Evolutionary conservation across 805 yeast genomes (phyloP), one percentile per base, ranked within the genome.

Genomic region (Candida boleticola): DNA sequence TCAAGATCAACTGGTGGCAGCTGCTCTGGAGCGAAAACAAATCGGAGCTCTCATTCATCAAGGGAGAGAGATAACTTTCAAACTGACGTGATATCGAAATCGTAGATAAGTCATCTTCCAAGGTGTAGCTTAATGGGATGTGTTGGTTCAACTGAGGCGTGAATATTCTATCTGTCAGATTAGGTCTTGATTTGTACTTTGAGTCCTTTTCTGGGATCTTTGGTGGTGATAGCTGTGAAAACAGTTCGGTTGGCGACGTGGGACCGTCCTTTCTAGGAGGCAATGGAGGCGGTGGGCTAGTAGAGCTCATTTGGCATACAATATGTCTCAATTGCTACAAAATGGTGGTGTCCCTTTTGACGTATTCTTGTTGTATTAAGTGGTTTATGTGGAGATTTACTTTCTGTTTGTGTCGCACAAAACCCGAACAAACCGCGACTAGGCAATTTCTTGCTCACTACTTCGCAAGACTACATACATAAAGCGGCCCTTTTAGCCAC

Each of bases 1-100:
- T 29, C 5, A 18, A 16, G 3, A 38, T 21, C 6, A 38, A 17
- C 10, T 6, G 27, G 35, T n/a, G 22, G 18, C 6, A 20, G 26
- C 31, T 30, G 34, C 27, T 30, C n/a, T 18, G 35, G 3, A 38
- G 18, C 11, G 51, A 37, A 39, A 61, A 58, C 32, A 55, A 46
- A 35, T 61, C 66, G 3, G 60, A 55, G 9, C 49, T 41, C 40
- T 61, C 66, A 41, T 61, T 58, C 52, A 60, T 47, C 34, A 41
- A 48, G 1, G 62, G 60, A 10, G 57, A 51, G 18, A 45, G 41
- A 36, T 57, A 59, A 5, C 52, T 21, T 41, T 60, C 64, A 22
- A 47, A 45, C 38, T 61, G 66, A 40, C 66, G 45, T 19, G 53
- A 46, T 6, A 54, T 42, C 11, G 57, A 48, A 5, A 61, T 55